Conservation (phyloP, 2,329 filamentous ascomycete genomes). For the Penicillium sp. region DNA sequence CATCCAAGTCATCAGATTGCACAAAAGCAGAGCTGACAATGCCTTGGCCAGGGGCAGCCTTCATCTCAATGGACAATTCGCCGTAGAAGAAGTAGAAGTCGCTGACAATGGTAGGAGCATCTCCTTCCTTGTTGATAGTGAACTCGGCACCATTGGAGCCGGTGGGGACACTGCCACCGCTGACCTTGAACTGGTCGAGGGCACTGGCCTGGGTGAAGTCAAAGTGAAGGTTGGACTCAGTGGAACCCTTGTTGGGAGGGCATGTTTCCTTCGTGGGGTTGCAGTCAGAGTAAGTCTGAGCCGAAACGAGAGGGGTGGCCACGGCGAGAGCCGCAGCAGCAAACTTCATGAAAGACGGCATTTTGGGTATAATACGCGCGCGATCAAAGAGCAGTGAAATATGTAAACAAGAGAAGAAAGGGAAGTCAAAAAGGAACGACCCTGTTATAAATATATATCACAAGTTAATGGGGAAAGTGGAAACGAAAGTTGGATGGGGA, state of each 20-base stretch:
- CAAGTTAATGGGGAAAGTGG: constrained; percentile 6
- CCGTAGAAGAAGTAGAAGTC: constrained; percentile 99
- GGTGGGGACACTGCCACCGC: constrained; percentile 65
- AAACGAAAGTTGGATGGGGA: constrained; percentile 11
- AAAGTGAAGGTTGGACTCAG: constrained; percentile 36
- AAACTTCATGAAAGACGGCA: constrained; percentile 35
- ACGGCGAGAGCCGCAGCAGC: constrained; percentile 33
- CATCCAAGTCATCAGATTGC: constrained; percentile 89
- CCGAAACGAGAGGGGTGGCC: constrained; percentile 42
- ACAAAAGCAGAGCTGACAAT: constrained; percentile 92
- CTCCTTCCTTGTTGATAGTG: constrained; percentile 71
- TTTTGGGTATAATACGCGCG: constrained; percentile 15
- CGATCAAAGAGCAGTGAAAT: neutral
- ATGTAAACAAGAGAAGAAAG: constrained; percentile 1
- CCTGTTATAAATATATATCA: constrained; percentile 1
- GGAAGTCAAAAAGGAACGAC: neutral
- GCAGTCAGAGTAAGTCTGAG: constrained; percentile 75
- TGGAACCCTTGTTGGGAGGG: constrained; percentile 68
- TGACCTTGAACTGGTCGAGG: constrained; percentile 63
- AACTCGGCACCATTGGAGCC: constrained; percentile 73
- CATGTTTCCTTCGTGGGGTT: constrained; percentile 64
- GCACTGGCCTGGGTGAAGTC: constrained; percentile 53
- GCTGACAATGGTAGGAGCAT: constrained; percentile 81
- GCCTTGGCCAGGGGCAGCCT: constrained; percentile 80
- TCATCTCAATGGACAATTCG: constrained; percentile 78